phyloP scores from a whole-genome alignment of 1,139 yeast genomes.

The Hemisphaericaspora lyxosophila region DNA sequence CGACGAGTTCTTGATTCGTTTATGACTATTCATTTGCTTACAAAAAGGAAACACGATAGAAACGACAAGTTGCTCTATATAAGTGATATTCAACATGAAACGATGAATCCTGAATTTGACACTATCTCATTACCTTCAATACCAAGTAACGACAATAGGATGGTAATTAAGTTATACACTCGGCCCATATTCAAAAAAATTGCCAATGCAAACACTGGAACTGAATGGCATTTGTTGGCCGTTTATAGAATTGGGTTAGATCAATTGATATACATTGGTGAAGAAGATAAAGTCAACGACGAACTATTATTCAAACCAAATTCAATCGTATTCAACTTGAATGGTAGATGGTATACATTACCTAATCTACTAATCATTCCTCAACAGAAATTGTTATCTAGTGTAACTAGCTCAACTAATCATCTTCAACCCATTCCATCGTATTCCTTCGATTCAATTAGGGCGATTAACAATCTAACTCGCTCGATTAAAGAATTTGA shows the following conservation, averaged over 20 bases:
- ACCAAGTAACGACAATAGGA: slow-evolving; percentile 14
- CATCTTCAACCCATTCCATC: slow-evolving; percentile 17
- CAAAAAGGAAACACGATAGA: slow-evolving; percentile 3
- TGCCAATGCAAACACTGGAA: slow-evolving; percentile 4
- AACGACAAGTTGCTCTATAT: slow-evolving; percentile 26
- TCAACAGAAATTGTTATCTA: not conserved
- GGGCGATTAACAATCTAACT: slow-evolving; percentile 32
- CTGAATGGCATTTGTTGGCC: slow-evolving; percentile 24
- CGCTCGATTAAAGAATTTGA: slow-evolving; percentile 33
- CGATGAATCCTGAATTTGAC: slow-evolving; percentile 33
- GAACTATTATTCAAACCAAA: slow-evolving; percentile 24
- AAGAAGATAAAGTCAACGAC: slow-evolving; percentile 13
- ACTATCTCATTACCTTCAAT: slow-evolving; percentile 26
- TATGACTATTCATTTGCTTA: slow-evolving; percentile 24
- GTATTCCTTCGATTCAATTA: slow-evolving; percentile 36
- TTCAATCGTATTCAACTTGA: slow-evolving; percentile 25
- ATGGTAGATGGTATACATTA: slow-evolving; percentile 24
- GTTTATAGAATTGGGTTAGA: slow-evolving; percentile 22
- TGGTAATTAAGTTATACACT: slow-evolving; percentile 29
- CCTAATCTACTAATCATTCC: slow-evolving; percentile 11
- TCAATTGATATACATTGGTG: slow-evolving; percentile 18
- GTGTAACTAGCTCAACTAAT: not conserved
- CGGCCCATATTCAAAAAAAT: slow-evolving; percentile 4
- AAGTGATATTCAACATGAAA: slow-evolving; percentile 31
- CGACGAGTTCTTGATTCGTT: slow-evolving; percentile 27